Evolutionary conservation across 2,329 filamentous ascomycete genomes (phyloP).

Genomic region (Ophiostoma himal-ulmi): DNA sequence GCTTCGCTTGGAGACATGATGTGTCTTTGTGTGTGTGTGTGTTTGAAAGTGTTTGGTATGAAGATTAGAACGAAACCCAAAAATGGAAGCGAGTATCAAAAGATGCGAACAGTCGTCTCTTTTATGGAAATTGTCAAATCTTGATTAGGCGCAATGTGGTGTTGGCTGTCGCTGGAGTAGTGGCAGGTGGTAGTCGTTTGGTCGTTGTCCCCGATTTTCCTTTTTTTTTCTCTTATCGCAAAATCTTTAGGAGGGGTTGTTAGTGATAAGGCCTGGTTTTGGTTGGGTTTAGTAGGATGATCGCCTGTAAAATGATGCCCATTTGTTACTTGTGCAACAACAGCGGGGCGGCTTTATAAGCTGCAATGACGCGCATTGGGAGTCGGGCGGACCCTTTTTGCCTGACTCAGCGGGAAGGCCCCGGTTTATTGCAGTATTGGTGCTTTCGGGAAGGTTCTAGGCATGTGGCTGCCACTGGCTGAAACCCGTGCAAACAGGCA

Average conservation of each 20-base stretch:
- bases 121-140: slow-evolving; percentile 11
- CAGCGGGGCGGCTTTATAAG: slow-evolving; percentile 21
- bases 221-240: slow-evolving; percentile 18
- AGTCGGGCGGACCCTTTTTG: neutral
- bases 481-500: slow-evolving; percentile 3
- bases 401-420: slow-evolving; percentile 19
- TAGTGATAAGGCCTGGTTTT: slow-evolving; percentile 18
- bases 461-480: slow-evolving; percentile 15
- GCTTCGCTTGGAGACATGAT: slow-evolving; percentile 35
- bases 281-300: slow-evolving; percentile 4
- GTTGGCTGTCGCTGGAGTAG: neutral
- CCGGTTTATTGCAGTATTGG: neutral
- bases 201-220: slow-evolving; percentile 8
- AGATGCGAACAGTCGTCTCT: neutral
- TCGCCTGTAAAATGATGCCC: slow-evolving; percentile 15
- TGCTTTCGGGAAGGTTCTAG: slow-evolving; percentile 26
- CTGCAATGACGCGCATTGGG: slow-evolving; percentile 20
- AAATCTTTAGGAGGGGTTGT: slow-evolving; percentile 24
- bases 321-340: neutral
- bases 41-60: neutral
- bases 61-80: neutral
- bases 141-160: slow-evolving; percentile 10
- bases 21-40: slow-evolving; percentile 10
- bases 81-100: neutral
- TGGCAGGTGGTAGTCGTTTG: neutral